Conservation (phyloP, 345 rosid genomes). For the Citropsis articulata region DNA sequence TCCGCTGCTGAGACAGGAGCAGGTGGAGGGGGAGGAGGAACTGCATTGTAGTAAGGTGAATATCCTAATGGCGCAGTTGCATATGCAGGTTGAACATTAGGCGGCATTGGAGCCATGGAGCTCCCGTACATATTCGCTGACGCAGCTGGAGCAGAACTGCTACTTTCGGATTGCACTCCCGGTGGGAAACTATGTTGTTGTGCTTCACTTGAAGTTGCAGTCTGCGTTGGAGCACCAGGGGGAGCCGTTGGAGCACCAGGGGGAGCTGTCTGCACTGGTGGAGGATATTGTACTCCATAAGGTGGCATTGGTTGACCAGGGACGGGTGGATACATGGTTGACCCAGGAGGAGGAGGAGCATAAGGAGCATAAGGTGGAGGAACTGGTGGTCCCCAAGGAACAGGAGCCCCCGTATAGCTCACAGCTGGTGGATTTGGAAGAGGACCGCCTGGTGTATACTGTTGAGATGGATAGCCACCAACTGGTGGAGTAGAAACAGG, state of each 20-base stretch:
- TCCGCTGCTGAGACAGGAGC: conserved; percentile 48
- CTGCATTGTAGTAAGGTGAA: conserved; percentile 70
- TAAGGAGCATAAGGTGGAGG: conserved; percentile 78
- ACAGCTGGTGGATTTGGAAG: conserved; percentile 52
- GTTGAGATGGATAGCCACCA: conserved; percentile 82
- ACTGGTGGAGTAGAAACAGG: conserved; percentile 61
- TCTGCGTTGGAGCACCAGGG: conserved; percentile 55
- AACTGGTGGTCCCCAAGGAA: conserved; percentile 92
- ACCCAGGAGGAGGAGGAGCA: conserved; percentile 82
- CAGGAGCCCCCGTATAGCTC: conserved; percentile 56
- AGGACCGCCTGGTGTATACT: conserved; percentile 68
- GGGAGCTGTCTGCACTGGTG: conserved; percentile 62
- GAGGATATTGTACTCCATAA: conserved; percentile 80
- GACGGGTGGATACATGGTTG: conserved; percentile 55
- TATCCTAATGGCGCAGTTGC: conserved; percentile 51
- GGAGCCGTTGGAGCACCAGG: conserved; percentile 69
- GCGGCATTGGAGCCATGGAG: conserved; percentile 40
- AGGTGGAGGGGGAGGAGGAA: conserved; percentile 66
- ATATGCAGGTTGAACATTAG: conserved; percentile 57
- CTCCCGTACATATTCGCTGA: conserved; percentile 54
- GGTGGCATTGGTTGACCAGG: conserved; percentile 94
- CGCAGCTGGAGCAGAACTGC: conserved; percentile 47
- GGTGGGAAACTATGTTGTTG: conserved; percentile 86
- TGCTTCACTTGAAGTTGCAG: conserved; percentile 55
- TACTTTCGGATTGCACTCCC: conserved; percentile 74